Percentiles rank a stretch among this genome's conserved stretches.
phyloP scores from a whole-genome alignment of 106 monocot genomes.

The Dioscorea dumetorum region DNA sequence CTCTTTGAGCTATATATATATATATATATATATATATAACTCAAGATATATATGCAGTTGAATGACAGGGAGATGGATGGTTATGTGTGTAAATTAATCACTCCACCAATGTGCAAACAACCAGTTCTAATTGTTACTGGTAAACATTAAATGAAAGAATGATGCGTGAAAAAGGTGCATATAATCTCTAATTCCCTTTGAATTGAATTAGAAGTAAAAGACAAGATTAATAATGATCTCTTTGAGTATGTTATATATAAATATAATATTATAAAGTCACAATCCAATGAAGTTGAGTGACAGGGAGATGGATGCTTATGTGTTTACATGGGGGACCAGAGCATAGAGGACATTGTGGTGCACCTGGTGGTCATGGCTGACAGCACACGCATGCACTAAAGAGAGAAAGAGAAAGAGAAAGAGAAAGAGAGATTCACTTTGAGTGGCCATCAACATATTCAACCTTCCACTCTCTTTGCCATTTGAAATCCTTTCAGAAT shows the following conservation, averaged over 20 bases:
- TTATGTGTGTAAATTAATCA: too few relatives aligned
- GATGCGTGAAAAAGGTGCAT: too few relatives aligned
- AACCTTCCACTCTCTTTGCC: conserved; percentile 7
- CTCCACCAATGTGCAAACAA: too few relatives aligned
- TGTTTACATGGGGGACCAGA: background rate
- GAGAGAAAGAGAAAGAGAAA: too few relatives aligned
- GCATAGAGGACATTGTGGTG: background rate
- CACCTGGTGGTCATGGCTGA: conserved; percentile 2
- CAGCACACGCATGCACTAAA: background rate
- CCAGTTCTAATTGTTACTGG: too few relatives aligned
- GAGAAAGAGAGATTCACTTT: background rate
- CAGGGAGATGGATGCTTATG: background rate
- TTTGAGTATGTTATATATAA: background rate
- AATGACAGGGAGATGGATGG: too few relatives aligned
- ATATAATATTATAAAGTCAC: background rate
- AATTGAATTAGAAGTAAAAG: too few relatives aligned
- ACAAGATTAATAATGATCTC: background rate
- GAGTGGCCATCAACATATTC: conserved; percentile 1
- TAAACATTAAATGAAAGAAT: too few relatives aligned
- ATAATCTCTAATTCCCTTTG: too few relatives aligned
- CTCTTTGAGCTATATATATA: too few relatives aligned
- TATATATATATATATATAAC: too few relatives aligned
- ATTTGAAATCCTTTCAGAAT: conserved; percentile 8
- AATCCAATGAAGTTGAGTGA: background rate
- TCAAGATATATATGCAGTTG: too few relatives aligned